A percentile compares a stretch with the other conserved stretches of the same genome.
phyloP scores from a whole-genome alignment of 2,329 filamentous ascomycete genomes.

The Seiridium unicorne region DNA sequence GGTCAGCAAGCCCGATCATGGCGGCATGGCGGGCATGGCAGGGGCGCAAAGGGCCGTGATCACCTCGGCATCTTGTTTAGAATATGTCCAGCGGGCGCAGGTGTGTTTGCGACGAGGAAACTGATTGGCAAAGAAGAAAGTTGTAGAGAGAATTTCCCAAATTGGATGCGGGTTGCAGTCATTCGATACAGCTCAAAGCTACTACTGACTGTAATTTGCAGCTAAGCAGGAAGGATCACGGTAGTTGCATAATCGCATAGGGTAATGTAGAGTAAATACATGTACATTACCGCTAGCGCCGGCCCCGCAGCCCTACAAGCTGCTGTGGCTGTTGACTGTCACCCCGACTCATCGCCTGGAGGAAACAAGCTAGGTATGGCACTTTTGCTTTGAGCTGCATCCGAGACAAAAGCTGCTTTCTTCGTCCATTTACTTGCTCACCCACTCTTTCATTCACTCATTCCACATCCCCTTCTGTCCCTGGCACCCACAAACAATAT shows the following conservation, averaged over 20 bases:
- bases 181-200: constrained; percentile 2
- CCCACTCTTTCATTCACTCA: no score
- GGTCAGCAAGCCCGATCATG: background rate
- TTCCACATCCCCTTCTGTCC: background rate
- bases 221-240: background rate
- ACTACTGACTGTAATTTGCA: background rate
- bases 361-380: background rate
- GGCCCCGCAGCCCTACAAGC: no score
- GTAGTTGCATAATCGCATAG: no score
- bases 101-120: background rate
- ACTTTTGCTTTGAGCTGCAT: background rate
- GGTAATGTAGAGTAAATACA: no score
- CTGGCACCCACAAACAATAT: background rate
- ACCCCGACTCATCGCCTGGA: background rate
- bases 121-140: background rate
- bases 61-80: background rate
- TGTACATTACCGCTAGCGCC: no score
- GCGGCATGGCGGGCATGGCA: no score
- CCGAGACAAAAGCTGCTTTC: constrained; percentile 3
- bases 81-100: background rate
- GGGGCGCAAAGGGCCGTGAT: no score
- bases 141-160: background rate
- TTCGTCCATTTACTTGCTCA: background rate
- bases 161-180: background rate
- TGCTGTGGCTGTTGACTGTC: no score